Conservation (phyloP, 306 rosid species). For the Cajanus cajan region DNA sequence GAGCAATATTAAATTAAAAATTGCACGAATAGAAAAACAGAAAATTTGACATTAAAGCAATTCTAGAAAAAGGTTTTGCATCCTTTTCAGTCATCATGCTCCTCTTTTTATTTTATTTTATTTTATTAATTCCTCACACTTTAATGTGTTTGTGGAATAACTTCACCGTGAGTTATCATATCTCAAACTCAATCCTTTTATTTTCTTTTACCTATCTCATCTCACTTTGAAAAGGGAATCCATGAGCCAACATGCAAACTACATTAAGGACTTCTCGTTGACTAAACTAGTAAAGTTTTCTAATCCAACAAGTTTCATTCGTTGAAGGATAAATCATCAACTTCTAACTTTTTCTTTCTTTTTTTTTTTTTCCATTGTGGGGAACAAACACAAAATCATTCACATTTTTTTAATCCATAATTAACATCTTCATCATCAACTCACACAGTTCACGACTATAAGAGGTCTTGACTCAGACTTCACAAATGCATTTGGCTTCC, state of each 20-base stretch:
- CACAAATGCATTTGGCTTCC: not conserved
- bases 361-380: not conserved
- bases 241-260: conserved; percentile 27
- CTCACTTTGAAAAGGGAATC: not conserved
- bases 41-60: not conserved
- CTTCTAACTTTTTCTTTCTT: not conserved
- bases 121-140: too few relatives aligned
- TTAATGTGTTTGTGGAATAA: not conserved
- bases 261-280: not conserved
- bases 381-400: conserved; percentile 13
- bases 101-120: too few relatives aligned
- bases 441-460: not conserved
- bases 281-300: not conserved
- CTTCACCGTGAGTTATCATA: not conserved
- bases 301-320: conserved; percentile 4
- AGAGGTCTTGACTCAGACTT: not conserved
- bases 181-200: not conserved
- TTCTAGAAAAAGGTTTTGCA: not conserved
- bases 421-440: not conserved
- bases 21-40: not conserved
- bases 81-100: not conserved
- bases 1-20: not conserved
- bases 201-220: conserved; percentile 9
- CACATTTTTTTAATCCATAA: conserved; percentile 5
- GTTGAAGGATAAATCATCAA: conserved; percentile 2